These are phyloP conservation scores for Boletus coccyginus DNA, from an alignment of 768 basidiomycete genomes.

Conservation along the genomic window DNA sequence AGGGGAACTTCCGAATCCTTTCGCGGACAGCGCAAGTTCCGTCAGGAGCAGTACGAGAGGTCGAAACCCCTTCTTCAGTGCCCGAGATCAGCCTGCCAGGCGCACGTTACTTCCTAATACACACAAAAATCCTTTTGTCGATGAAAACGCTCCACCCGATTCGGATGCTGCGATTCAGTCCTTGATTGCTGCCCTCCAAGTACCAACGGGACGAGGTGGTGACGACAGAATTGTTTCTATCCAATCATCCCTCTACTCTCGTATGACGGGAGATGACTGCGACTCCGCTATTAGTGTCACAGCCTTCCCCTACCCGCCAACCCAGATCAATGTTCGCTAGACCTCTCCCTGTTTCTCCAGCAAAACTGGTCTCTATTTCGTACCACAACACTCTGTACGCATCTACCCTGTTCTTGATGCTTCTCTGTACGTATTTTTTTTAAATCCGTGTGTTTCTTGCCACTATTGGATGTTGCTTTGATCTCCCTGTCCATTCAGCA, in stretches of 20 bases:
- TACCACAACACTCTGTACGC: constrained; percentile 4
- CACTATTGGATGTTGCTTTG: constrained; percentile 1
- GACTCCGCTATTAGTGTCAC: constrained; percentile 27
- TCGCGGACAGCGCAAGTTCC: constrained; percentile 22
- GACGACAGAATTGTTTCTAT: constrained; percentile 54
- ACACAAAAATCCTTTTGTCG: constrained; percentile 43
- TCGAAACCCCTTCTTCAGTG: constrained; percentile 42
- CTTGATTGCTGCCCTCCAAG: constrained; percentile 65
- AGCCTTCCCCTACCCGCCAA: constrained; percentile 32
- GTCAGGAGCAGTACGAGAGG: constrained; percentile 10
- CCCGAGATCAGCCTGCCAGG: constrained; percentile 34
- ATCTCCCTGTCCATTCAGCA: constrained; percentile 3
- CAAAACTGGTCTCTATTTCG: neutral
- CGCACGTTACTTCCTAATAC: constrained; percentile 17
- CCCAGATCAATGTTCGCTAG: constrained; percentile 11
- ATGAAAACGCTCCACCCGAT: constrained; percentile 26
- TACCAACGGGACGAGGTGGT: constrained; percentile 44
- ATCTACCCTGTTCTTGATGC: constrained; percentile 5
- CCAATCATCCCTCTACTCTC: constrained; percentile 47
- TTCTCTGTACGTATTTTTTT: constrained; percentile 17
- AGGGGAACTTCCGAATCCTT: constrained; percentile 22
- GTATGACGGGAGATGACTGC: constrained; percentile 20
- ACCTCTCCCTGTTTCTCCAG: neutral
- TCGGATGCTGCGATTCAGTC: constrained; percentile 48
- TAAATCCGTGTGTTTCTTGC: constrained; percentile 6